Evolutionary conservation across 2,329 filamentous ascomycete species (phyloP), one percentile per base, ranked within the genome.

Genomic region (Arthrobotrys iridis): DNA sequence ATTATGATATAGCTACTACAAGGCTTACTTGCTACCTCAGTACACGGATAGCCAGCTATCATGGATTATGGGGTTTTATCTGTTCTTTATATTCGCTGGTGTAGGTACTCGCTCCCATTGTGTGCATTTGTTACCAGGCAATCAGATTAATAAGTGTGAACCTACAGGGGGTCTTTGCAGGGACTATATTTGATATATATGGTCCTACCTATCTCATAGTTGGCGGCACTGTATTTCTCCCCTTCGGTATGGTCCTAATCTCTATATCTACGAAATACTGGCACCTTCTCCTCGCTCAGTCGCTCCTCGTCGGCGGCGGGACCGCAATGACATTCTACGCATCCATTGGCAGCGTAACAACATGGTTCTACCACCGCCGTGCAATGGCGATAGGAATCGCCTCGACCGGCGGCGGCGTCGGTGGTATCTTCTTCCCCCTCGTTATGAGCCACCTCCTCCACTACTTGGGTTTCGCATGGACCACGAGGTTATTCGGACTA

Each of bases 281-380:
- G 62, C 70, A 75, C 7, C 48, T 75, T 3, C 55, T 75, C n/a
- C 57, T 75, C 13, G 55, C 63, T 2, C 70, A 75, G 15, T 75
- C 70, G 1, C 20, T 75, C 20, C 43, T 75, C 35, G 70, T 75
- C 2, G 70, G 70, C 20, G 55, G 62, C 24, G 70, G 70, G 15
- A 75, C 70, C 24, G 70, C 70, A n/a, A 63, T 68, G 57, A 68
- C 70, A 33, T 75, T 75, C 35, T 75, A 75, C 40, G 70, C 70
- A 45, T 75, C 70, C 10, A 75, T 75, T 4, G 37, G 70, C 13
- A 75, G 70, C 46, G 63, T 75, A 15, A 62, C 70, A 20, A 75
- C 70, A 24, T 75, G 70, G 70, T 75, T 75, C 46, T 75, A 75
- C 24, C 63, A 75, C 45, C 62, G 62, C n/a, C 70, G 70, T 6